A percentile compares a stretch with the other conserved stretches of the same genome.
Conservation (phyloP, 1,284 basidiomycete genomes). For the Veloporphyrellus conicus region DNA sequence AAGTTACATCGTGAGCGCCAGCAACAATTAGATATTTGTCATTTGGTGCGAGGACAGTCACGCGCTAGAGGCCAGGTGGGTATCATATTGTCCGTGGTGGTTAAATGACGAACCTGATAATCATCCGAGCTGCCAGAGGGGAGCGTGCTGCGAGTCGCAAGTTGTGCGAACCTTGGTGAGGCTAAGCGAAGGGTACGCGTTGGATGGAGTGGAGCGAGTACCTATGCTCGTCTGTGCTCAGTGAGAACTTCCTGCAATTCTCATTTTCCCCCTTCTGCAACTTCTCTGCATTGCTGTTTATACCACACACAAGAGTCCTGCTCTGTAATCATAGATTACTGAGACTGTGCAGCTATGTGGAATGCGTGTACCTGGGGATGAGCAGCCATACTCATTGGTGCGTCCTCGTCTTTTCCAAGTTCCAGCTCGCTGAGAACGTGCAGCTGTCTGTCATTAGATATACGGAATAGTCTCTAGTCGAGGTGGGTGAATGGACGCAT, state of each 20-base stretch:
- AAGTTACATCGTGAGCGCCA: constrained; percentile 56
- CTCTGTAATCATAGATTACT: constrained; percentile 34
- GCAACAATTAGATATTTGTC: constrained; percentile 58
- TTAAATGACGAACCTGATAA: constrained; percentile 62
- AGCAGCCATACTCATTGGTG: constrained; percentile 88
- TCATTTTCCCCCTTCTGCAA: constrained; percentile 68
- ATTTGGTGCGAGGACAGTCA: constrained; percentile 69
- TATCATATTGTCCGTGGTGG: not conserved
- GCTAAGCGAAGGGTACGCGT: constrained; percentile 10
- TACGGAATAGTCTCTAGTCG: constrained; percentile 65
- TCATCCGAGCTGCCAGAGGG: constrained; percentile 59
- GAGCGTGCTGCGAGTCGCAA: constrained; percentile 61
- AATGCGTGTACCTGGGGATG: constrained; percentile 50
- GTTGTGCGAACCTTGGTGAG: constrained; percentile 47
- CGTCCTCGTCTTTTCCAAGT: constrained; percentile 79
- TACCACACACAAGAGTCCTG: constrained; percentile 68
- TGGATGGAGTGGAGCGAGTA: constrained; percentile 4
- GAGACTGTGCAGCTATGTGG: not conserved
- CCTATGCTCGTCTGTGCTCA: constrained; percentile 46
- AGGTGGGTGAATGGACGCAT: constrained; percentile 9
- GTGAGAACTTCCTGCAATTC: constrained; percentile 73
- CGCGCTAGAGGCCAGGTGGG: constrained; percentile 54
- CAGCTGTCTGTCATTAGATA: constrained; percentile 57
- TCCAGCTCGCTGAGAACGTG: constrained; percentile 65
- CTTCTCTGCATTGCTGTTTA: constrained; percentile 70